Base-by-base conservation (phyloP, 148 eudicot species). In the Nepenthes gracilis region DNA sequence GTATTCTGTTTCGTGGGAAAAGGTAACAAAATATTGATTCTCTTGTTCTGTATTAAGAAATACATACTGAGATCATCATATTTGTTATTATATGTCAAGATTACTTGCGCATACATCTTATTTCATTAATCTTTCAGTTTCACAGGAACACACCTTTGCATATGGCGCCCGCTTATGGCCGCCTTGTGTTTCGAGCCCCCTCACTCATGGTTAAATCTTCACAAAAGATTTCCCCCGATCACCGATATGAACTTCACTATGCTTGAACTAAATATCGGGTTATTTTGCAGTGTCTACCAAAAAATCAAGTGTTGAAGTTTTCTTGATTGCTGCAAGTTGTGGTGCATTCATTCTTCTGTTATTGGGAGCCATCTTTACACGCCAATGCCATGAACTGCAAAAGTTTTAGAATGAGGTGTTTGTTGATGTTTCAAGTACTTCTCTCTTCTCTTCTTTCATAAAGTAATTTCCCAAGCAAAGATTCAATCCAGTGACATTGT, bases 341-440 rank as follows among this genome's bases (percentile, higher is more conserved):
- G 80, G 83, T 72, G 80, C 81, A 14, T 84, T 89, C 62, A 43
- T 83, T 67, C 83, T 86, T 56, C 66, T 88, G 64, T 55, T 82
- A 57, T 13, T 93, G 67, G 96, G 89, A 66, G 84, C 82, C 43
- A 49, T 79, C 63, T 69, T 86, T 68, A 57, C 66, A 9, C 79
- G 72, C 70, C 75, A 78, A 38, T 75, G 53, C 36, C 79, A 65
- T 57, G 76, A 76, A 48, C 54, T 35, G 65, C 80, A 52, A 50
- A 79, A 74, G 59, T 56, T 55, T 62, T 67, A 59, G 50, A 72
- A 73, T 51, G 98, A 87, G 32, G 33, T 71, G 47, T 93, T 80
- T 69, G 83, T 82, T 13, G 99, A 93, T 66, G 96, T 93, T 49
- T 68, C 81, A 70, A 95, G 99, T 93, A 78, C 38, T n/a, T 52